These are phyloP conservation scores for Acorus calamus DNA, from an alignment of 106 monocot genomes.

Conservation along the genomic window DNA sequence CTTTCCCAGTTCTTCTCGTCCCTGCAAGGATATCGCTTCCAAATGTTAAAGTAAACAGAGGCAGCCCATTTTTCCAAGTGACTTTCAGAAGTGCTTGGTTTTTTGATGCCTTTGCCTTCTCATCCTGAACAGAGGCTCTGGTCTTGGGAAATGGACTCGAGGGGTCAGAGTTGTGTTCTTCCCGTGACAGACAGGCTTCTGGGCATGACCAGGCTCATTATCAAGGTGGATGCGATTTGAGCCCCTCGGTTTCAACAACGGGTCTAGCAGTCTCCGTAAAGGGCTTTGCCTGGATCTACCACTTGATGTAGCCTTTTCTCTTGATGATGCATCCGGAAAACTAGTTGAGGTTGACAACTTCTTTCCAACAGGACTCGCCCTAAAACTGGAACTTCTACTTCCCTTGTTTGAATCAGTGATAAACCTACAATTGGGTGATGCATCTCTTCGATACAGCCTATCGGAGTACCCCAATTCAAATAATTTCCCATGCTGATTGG, in stretches of 20 bases:
- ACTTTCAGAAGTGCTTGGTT: conserved; percentile 72
- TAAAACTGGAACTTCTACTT: conserved; percentile 41
- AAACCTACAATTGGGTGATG: neutral
- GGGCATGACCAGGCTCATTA: too few species aligned
- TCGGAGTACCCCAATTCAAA: too few species aligned
- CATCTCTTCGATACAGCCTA: conserved; percentile 2
- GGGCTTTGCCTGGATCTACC: conserved; percentile 37
- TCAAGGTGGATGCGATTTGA: neutral
- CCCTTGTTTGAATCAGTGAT: conserved; percentile 7
- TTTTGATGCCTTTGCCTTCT: conserved; percentile 16
- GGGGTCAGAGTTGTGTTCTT: too few species aligned
- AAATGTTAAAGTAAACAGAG: conserved; percentile 65
- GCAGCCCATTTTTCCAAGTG: conserved; percentile 73
- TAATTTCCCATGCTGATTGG: too few species aligned
- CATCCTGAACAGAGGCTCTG: conserved; percentile 3
- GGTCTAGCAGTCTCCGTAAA: conserved; percentile 67
- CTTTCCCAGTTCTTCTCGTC: conserved; percentile 24
- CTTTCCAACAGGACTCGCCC: conserved; percentile 5
- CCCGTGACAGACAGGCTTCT: too few species aligned
- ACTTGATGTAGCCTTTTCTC: conserved; percentile 20
- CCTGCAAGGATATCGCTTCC: conserved; percentile 67
- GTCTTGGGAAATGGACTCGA: too few species aligned
- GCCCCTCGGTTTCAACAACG: conserved; percentile 42
- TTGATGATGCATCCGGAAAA: conserved; percentile 13
- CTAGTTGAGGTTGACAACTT: neutral